A percentile compares a stretch with the other conserved stretches of the same genome.
phyloP scores from a whole-genome alignment of 805 yeast genomes.

The Blastobotrys attinorum region DNA sequence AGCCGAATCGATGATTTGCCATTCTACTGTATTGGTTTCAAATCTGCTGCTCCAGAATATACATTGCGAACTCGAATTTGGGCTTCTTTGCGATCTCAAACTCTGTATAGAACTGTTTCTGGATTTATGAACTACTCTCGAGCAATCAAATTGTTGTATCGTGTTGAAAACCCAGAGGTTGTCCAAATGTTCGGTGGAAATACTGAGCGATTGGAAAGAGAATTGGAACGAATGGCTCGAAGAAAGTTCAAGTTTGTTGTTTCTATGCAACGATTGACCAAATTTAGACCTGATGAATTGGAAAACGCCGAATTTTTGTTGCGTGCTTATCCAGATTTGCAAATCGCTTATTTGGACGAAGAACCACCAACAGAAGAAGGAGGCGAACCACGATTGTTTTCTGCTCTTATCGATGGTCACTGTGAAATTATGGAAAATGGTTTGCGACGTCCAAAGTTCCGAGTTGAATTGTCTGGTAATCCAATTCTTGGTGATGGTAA shows the following conservation, averaged over 20 bases:
- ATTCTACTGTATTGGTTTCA: conserved; percentile 64
- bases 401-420: conserved; percentile 64
- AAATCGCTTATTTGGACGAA: conserved; percentile 89
- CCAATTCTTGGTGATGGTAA: conserved; percentile 84
- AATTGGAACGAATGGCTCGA: conserved; percentile 74
- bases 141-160: conserved; percentile 62
- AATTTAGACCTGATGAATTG: conserved; percentile 56
- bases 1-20: conserved; percentile 55
- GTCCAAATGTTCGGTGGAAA: conserved; percentile 95
- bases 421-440: conserved; percentile 56
- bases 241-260: conserved; percentile 75
- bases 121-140: conserved; percentile 75
- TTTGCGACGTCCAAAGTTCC: conserved; percentile 50
- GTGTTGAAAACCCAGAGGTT: conserved; percentile 41
- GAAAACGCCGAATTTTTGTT: conserved; percentile 61
- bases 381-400: conserved; percentile 40
- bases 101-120: conserved; percentile 71
- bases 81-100: conserved; percentile 81
- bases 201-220: conserved; percentile 92
- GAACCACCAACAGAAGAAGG: conserved; percentile 51
- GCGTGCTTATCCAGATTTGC: conserved; percentile 61
- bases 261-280: conserved; percentile 78
- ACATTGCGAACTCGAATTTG: conserved; percentile 71
- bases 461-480: conserved; percentile 63
- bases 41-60: conserved; percentile 53